A percentile compares a stretch with the other conserved stretches of the same genome.
phyloP scores from a whole-genome alignment of 202 grass and related monocot species.

The Panicum hallii region DNA sequence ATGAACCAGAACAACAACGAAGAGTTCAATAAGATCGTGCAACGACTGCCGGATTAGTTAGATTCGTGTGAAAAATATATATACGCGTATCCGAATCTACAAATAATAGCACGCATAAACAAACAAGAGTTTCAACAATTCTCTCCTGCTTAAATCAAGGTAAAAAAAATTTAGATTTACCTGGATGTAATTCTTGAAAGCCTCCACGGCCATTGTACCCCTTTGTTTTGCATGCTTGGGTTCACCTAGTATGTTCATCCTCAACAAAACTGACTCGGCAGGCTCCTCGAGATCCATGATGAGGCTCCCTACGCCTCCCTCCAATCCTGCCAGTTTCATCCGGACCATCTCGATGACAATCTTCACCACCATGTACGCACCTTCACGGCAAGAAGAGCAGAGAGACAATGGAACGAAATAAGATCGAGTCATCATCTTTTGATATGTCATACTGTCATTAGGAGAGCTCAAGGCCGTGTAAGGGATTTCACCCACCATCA shows the following conservation, averaged over 20 bases:
- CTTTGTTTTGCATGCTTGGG: constrained; percentile 65
- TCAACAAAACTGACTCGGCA: constrained; percentile 57
- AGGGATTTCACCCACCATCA: constrained; percentile 45
- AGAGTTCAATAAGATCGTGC: background rate
- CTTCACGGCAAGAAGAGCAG: constrained; percentile 5
- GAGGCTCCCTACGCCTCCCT: constrained; percentile 64
- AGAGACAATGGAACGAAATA: background rate
- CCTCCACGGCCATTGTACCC: constrained; percentile 50
- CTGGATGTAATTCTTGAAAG: constrained; percentile 67
- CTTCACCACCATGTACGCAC: constrained; percentile 91
- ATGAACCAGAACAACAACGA: background rate
- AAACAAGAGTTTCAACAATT: background rate
- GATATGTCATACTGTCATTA: background rate
- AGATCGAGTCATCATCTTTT: background rate
- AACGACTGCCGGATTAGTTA: background rate
- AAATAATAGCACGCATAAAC: background rate
- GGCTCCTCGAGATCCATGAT: constrained; percentile 76
- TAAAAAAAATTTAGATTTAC: constrained; percentile 37
- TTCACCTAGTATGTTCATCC: constrained; percentile 75
- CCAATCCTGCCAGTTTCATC: constrained; percentile 56
- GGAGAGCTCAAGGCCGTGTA: background rate
- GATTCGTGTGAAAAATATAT: background rate
- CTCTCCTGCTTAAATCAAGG: background rate
- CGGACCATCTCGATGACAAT: constrained; percentile 87
- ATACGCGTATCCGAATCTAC: background rate